Evolutionary conservation across 176 grass and related monocot species (phyloP), one percentile per base, ranked within the genome.

Genomic region (Pharus latifolius): DNA sequence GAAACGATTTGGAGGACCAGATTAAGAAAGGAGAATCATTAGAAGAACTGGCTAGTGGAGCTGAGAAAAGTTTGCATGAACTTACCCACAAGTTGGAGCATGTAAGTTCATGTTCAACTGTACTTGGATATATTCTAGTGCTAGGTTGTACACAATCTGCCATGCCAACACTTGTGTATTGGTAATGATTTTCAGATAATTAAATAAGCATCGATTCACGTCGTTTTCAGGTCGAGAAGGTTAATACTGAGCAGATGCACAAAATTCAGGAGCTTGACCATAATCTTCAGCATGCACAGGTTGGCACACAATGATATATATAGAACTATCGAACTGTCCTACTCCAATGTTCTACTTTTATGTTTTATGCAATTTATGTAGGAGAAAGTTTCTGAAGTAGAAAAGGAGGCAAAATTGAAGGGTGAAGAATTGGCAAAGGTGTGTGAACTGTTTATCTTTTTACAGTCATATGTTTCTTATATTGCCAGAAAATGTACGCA

Each of bases 1-100:
- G 77, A 1, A 87, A 51, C 48, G 83, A 91, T 76, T 46, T 91
- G 63, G 79, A 84, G 28, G 68, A 62, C 28, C 79, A 80, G 17
- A 55, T 80, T 46, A 57, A 30, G 63, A 83, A 84, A 75, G 80
- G 75, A 47, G 88, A 87, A 23, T 24, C 60, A 6, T 57, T 83
- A 30, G 88, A 87, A 69, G 57, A 56, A 46, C 66, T 34, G 31
- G 75, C 79, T 2, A 46, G 44, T 37, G 37, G 87, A 73, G 56
- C 84, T 0, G 75, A 91, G 70, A 73, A 72, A 41, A 63, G 9
- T 2, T 72, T 58, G 27, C 75, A 60, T 49, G 56, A 91, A 59
- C 80, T 87, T 4, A 23, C 11, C 2, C 53, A 10, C 12, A 91
- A 83, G 49, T 69, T 87, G 65, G 75, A 80, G 7, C 13, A 3